These are phyloP conservation scores for Daldinia sp. DNA, from an alignment of 2,329 filamentous ascomycete genomes.

Conservation along the genomic window DNA sequence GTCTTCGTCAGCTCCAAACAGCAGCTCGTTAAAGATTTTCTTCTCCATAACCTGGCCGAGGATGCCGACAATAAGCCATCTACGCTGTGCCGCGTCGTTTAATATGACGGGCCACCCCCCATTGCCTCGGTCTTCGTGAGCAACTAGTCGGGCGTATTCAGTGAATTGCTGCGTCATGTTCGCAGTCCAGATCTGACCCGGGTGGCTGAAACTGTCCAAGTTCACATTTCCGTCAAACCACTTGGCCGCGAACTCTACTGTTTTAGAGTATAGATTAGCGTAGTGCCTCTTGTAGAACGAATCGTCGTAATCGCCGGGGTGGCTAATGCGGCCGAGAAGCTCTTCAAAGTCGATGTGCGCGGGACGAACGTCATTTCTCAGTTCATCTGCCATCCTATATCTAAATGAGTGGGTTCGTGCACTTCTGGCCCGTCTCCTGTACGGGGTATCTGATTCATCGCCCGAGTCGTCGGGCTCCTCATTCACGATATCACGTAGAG, in stretches of 20 bases:
- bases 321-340: constrained; percentile 33
- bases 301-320: constrained; percentile 45
- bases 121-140: constrained; percentile 52
- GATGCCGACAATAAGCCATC: constrained; percentile 54
- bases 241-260: constrained; percentile 26
- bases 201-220: constrained; percentile 38
- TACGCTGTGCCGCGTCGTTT: constrained; percentile 47
- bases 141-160: constrained; percentile 52
- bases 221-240: constrained; percentile 31
- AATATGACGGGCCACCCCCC: constrained; percentile 55
- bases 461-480: constrained; percentile 1
- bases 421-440: not conserved
- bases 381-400: constrained; percentile 9
- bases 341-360: constrained; percentile 44
- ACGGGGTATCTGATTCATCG: not conserved
- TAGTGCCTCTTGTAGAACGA: constrained; percentile 47
- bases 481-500: constrained; percentile 16
- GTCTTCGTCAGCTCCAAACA: constrained; percentile 55
- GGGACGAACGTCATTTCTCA: constrained; percentile 37
- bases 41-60: constrained; percentile 55
- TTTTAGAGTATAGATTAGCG: constrained; percentile 46
- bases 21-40: constrained; percentile 54
- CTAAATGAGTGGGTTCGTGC: not conserved
- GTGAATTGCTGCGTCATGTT: constrained; percentile 51
- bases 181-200: constrained; percentile 42